A percentile compares a stretch with the other conserved stretches of the same genome.
phyloP scores from a whole-genome alignment of 2,329 filamentous ascomycete genomes.

The Diaporthe citri region DNA sequence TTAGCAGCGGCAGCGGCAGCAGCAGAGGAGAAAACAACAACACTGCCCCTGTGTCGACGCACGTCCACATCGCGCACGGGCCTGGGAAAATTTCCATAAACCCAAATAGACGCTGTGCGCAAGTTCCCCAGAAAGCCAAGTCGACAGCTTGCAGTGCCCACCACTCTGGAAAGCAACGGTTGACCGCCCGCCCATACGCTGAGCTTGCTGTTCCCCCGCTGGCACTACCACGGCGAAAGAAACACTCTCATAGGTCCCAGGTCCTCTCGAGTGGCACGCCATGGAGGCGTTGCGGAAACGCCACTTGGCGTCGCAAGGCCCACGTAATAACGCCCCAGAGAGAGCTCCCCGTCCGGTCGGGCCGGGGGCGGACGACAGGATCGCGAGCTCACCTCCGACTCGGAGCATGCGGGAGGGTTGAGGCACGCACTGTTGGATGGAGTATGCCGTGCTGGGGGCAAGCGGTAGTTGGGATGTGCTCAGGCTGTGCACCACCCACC shows the following conservation, averaged over 20 bases:
- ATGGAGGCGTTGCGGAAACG: neutral
- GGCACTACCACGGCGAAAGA: neutral
- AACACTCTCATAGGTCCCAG: conserved; percentile 1
- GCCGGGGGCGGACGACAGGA: neutral
- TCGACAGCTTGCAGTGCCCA: neutral
- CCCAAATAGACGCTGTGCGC: neutral
- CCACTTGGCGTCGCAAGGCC: neutral
- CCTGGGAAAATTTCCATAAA: neutral
- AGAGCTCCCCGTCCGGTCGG: neutral
- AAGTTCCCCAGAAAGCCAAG: neutral
- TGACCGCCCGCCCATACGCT: neutral
- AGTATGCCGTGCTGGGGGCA: neutral
- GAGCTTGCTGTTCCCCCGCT: neutral
- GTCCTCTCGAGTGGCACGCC: neutral
- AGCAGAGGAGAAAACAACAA: too few relatives aligned
- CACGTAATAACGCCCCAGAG: conserved; percentile 2
- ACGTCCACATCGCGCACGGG: conserved; percentile 6
- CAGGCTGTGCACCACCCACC: neutral
- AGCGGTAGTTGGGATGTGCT: neutral
- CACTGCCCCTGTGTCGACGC: neutral
- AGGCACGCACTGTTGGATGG: neutral
- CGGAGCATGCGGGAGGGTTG: neutral
- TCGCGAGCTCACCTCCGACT: neutral
- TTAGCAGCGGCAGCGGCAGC: neutral
- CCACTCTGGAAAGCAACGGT: neutral